Conservation (phyloP, 2,329 filamentous ascomycete species). For the Aphanocladium album region DNA sequence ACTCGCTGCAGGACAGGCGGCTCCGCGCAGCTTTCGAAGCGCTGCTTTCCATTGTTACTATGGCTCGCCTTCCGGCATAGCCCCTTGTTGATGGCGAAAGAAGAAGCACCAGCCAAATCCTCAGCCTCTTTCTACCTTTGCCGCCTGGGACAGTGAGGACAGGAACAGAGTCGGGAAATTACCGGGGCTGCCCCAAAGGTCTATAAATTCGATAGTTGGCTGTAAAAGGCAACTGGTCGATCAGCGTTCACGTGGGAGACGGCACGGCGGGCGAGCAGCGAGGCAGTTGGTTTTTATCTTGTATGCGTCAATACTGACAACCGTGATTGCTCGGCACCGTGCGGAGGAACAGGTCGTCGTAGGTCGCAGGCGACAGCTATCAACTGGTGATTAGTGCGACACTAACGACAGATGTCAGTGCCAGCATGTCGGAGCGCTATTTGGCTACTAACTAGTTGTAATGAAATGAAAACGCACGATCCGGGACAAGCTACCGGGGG, state of each 20-base stretch:
- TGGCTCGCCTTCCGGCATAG: background rate
- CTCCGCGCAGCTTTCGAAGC: slow-evolving; percentile 1
- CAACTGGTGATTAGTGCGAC: background rate
- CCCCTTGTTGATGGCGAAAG: background rate
- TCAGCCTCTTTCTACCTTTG: background rate
- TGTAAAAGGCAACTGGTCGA: background rate
- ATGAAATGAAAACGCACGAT: background rate
- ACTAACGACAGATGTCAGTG: background rate
- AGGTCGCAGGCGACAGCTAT: background rate
- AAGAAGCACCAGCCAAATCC: background rate
- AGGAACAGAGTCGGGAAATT: background rate
- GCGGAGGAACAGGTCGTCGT: background rate
- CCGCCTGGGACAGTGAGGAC: background rate
- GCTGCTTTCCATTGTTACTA: background rate
- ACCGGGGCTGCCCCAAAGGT: background rate
- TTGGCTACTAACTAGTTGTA: background rate
- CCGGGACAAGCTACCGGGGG: background rate
- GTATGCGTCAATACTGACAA: background rate
- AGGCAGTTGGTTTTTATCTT: background rate
- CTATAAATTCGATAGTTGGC: background rate
- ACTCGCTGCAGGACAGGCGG: slow-evolving; percentile 39
- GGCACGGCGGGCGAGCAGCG: background rate
- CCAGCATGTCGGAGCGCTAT: background rate
- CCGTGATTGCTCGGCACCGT: background rate
- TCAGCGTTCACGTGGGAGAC: background rate